Conservation (phyloP, 2,329 filamentous ascomycete genomes). For the Camillea tinctor region DNA sequence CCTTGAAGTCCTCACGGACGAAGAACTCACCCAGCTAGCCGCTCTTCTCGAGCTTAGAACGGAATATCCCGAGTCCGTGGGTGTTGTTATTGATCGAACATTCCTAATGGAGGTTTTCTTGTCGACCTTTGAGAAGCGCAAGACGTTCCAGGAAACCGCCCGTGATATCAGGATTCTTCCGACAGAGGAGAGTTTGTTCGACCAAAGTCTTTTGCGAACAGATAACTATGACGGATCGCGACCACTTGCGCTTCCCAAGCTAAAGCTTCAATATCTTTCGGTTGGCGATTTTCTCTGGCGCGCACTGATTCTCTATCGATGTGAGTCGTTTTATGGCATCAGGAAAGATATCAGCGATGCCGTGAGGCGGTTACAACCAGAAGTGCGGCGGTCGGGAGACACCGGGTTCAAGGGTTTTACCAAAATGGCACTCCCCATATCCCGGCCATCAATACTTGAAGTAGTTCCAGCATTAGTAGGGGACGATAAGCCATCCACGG, state of each 20-base stretch:
- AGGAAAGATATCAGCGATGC: conserved; percentile 85
- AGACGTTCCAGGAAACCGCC: conserved; percentile 79
- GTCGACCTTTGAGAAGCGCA: conserved; percentile 70
- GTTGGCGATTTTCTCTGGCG: conserved; percentile 97
- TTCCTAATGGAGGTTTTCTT: conserved; percentile 72
- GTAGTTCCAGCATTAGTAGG: conserved; percentile 81
- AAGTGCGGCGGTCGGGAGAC: conserved; percentile 60
- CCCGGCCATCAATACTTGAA: conserved; percentile 83
- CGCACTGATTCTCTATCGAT: conserved; percentile 82
- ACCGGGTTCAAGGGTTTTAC: conserved; percentile 80
- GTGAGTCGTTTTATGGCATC: conserved; percentile 91
- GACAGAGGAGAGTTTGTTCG: conserved; percentile 79
- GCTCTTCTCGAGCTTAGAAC: conserved; percentile 73
- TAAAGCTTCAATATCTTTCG: conserved; percentile 94
- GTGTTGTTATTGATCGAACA: conserved; percentile 60
- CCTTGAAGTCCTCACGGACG: conserved; percentile 69
- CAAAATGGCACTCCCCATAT: conserved; percentile 86
- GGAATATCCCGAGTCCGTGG: conserved; percentile 71
- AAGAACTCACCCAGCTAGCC: conserved; percentile 70
- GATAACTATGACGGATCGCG: conserved; percentile 84
- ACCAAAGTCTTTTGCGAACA: conserved; percentile 73
- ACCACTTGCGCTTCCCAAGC: conserved; percentile 86
- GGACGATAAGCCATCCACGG: conserved; percentile 75
- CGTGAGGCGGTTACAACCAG: conserved; percentile 75
- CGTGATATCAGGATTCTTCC: conserved; percentile 74